Base-by-base conservation (phyloP, 805 yeast species). In the Saccharomyces kudriavzevii region DNA sequence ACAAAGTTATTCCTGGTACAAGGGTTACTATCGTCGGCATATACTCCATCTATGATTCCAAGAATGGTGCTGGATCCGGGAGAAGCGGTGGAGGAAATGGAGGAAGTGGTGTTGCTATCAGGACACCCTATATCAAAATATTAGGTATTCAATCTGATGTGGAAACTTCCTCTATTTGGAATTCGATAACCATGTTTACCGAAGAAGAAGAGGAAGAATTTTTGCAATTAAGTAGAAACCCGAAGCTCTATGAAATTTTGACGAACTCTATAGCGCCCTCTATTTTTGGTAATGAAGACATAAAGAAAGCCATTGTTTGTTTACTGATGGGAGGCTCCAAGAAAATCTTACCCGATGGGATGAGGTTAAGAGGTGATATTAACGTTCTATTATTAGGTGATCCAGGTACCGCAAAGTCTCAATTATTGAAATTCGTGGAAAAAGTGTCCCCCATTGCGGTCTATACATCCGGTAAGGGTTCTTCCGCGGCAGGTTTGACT, bases 371-470 rank as follows among this genome's bases (percentile, higher is more conserved):
- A 76, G 99, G 99, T 61, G 99, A 94, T 69, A 89, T 94, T 64
- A 94, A 94, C 66, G 97, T 94, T 10, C 76, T 94, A 50, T 70
- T 94, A 49, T 76, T 95, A 40, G 99, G 99, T 72, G 99, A 94
- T 66, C 99, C 99, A 25, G 99, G 99, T 75, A 94, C 99, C 22
- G 98, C 99, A 50, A 94, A 94, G 70, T 94, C 99, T 10, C 99
- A 94, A 74, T 74, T 94, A 57, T 78, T 94, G 64, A 94, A 94
- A 70, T 94, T 92, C 61, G 98, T 90, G 20, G 98, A 94, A 68
- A 91, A 92, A 66, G 90, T 88, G 22, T 82, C 96, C 3, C 98
- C 98, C 11, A 89, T 92, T 54, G 83, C 98, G 2, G 91, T 94
- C 40, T 94, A 92, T 70, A 92, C 99, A 0, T 90, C 98, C 0